Base-by-base conservation (phyloP, 768 basidiomycete genomes). In the Tricholoma furcatifolium region DNA sequence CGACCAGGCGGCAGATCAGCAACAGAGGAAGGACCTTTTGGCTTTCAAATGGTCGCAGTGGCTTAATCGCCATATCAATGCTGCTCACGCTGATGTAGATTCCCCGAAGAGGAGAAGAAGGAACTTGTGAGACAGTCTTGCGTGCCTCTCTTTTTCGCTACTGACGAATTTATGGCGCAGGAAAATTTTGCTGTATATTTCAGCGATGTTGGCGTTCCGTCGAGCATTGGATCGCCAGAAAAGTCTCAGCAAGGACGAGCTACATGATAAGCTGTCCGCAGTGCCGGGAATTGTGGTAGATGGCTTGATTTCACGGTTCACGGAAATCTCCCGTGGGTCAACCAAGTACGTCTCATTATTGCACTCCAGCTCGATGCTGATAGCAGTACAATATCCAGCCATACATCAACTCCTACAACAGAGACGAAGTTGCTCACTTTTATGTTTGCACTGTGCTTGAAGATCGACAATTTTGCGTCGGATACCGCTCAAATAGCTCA, bases 361-460 rank as follows among this genome's bases (percentile, higher is more conserved):
- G 2, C 30, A 42, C 47, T 41, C 40, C 47, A 47, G 27, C 52
- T 40, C 14, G 18, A 47, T n/a, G 44, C 51, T 34, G 39, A 47
- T 46, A 56, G n/a, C 12, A 8, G 27, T 43, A 21, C 15, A 38
- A 5, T 45, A 27, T 6, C 44, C 17, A 81, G 77, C 43, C 68
- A 83, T 67, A 75, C 77, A 50, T 65, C 78, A 18, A 97, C 94
- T 2, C 76, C 85, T 6, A 77, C 83, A 50, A 87, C 79, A 31
- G 81, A 88, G 64, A 85, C 86, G 2, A 82, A 79, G 60, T 74
- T 96, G 2, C 69, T 93, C 51, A 82, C 89, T 1, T 82, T 92
- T 61, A 78, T 94, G 64, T 87, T 96, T 55, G 86, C 88, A 1
- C 72, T 96, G 0, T 91, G 87, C 62, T 79, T 97, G 24, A 83